phyloP scores from a whole-genome alignment of 2,329 filamentous ascomycete genomes.

The Sporothrix globosa region DNA sequence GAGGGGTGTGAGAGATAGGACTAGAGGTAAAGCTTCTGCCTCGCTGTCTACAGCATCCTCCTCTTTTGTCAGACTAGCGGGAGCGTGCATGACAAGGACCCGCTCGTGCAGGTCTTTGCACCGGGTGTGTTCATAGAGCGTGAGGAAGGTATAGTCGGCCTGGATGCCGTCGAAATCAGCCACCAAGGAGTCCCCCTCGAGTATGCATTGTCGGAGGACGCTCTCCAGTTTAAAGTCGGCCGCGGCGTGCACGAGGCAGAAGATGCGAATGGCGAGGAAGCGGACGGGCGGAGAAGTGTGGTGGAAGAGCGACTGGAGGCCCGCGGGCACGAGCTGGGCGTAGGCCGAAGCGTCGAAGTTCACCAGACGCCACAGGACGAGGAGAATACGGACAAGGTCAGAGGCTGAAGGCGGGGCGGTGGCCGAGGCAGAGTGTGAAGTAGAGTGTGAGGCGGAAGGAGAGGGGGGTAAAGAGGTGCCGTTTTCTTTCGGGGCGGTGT shows the following conservation, averaged over 20 bases:
- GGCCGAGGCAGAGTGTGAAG: background rate
- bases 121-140: slow-evolving; percentile 60
- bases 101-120: slow-evolving; percentile 52
- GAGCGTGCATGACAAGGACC: slow-evolving; percentile 45
- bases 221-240: slow-evolving; percentile 77
- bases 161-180: slow-evolving; percentile 74
- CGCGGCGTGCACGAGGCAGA: slow-evolving; percentile 76
- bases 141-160: slow-evolving; percentile 78
- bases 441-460: background rate
- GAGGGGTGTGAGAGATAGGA: slow-evolving; percentile 56
- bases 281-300: slow-evolving; percentile 64
- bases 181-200: slow-evolving; percentile 60
- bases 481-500: slow-evolving; percentile 9
- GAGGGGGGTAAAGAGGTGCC: background rate
- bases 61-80: slow-evolving; percentile 18
- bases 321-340: slow-evolving; percentile 61
- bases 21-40: slow-evolving; percentile 25
- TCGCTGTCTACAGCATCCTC: background rate
- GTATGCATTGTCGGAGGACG: slow-evolving; percentile 69
- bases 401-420: slow-evolving; percentile 36
- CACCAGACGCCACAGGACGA: slow-evolving; percentile 77
- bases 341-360: slow-evolving; percentile 74
- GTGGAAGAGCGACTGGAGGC: slow-evolving; percentile 70
- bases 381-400: slow-evolving; percentile 52
- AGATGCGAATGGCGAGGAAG: slow-evolving; percentile 80